Conservation (phyloP, 225 moss, liverwort and hornwort species). For the Straminergon stramineum region DNA sequence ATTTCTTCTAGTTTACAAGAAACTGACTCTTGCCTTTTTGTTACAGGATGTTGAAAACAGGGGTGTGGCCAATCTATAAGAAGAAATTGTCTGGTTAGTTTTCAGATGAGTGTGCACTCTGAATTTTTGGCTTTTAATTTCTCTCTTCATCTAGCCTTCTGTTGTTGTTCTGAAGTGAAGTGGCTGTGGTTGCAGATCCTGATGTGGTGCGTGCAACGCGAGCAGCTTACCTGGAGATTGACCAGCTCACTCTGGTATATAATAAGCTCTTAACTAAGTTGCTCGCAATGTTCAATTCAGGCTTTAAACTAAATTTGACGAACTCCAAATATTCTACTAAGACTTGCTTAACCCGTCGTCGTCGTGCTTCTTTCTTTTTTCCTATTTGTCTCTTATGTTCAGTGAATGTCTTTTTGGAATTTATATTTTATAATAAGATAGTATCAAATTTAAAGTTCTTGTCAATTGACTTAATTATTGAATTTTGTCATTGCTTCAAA, state of each 20-base stretch:
- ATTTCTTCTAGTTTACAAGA: neutral
- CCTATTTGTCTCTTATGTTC: neutral
- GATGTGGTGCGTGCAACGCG: conserved; percentile 60
- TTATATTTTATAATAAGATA: too few species aligned
- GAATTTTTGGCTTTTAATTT: neutral
- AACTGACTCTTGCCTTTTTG: neutral
- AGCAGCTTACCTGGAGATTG: conserved; percentile 72
- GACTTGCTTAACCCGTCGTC: neutral
- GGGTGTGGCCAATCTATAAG: conserved; percentile 82
- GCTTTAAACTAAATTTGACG: neutral
- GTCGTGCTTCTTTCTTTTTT: neutral
- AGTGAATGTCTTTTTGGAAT: neutral
- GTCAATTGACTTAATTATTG: neutral
- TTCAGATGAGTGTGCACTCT: neutral
- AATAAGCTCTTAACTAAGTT: neutral
- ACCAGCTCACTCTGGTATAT: conserved; percentile 69
- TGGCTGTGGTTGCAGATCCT: conserved; percentile 22
- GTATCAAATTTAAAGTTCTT: neutral
- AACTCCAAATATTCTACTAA: neutral
- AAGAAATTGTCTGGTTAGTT: conserved; percentile 61
- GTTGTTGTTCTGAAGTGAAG: neutral
- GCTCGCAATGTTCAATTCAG: neutral
- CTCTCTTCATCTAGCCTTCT: neutral
- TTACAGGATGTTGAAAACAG: conserved; percentile 65
- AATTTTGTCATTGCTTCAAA: neutral